A percentile compares a stretch with the other conserved stretches of the same genome.
phyloP scores from a whole-genome alignment of 371 early-diverging fungal genomes.

The Mucor lusitanicus region DNA sequence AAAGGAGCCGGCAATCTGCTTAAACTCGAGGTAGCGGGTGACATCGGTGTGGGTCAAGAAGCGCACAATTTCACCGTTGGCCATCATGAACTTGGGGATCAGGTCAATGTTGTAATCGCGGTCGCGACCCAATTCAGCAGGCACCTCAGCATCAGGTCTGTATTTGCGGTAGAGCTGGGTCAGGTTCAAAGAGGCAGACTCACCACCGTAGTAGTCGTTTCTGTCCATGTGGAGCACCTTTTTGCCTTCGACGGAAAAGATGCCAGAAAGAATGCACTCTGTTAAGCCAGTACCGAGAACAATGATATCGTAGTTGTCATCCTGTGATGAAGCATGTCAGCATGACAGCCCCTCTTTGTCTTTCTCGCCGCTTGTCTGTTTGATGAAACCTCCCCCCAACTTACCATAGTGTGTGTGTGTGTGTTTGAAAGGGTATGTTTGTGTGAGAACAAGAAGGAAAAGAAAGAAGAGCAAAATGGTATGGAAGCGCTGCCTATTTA shows the following conservation, averaged over 20 bases:
- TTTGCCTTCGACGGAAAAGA: slow-evolving; percentile 97
- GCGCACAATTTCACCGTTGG: slow-evolving; percentile 90
- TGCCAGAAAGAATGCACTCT: slow-evolving; percentile 99
- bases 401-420: slow-evolving; percentile 19
- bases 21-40: slow-evolving; percentile 97
- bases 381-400: background rate
- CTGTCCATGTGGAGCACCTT: slow-evolving; percentile 99
- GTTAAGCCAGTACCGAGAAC: slow-evolving; percentile 99
- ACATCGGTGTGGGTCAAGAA: slow-evolving; percentile 95
- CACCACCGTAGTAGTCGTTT: slow-evolving; percentile 98
- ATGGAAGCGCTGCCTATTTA: slow-evolving; percentile 6
- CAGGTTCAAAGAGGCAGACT: slow-evolving; percentile 92
- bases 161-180: slow-evolving; percentile 92
- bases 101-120: slow-evolving; percentile 98
- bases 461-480: slow-evolving; percentile 11
- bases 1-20: slow-evolving; percentile 94
- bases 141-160: slow-evolving; percentile 68
- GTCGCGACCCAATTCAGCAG: slow-evolving; percentile 78
- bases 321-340: slow-evolving; percentile 49
- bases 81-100: slow-evolving; percentile 99
- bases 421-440: background rate
- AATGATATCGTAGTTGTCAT: slow-evolving; percentile 94
- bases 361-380: too few species aligned
- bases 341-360: background rate
- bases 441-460: slow-evolving; percentile 4